phyloP scores from a whole-genome alignment of 495 filamentous ascomycete genomes.

The Tuber calosporum region DNA sequence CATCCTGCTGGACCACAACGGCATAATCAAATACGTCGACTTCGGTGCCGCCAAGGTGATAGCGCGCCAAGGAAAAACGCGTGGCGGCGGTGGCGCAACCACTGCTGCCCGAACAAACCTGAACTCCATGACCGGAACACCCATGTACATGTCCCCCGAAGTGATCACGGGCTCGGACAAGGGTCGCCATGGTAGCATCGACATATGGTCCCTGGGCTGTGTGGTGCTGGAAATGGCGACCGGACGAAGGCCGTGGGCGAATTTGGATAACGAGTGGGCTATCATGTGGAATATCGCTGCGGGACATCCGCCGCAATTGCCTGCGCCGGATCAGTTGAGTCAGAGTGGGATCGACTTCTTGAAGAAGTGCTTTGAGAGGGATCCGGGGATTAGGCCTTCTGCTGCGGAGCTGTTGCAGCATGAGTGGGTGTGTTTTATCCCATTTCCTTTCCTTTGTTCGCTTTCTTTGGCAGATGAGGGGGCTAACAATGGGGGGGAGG shows the following conservation, averaged over 20 bases:
- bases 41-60: conserved; percentile 98
- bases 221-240: conserved; percentile 98
- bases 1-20: conserved; percentile 93
- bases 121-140: conserved; percentile 92
- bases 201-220: conserved; percentile 95
- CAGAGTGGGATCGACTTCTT: conserved; percentile 81
- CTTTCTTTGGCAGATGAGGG: not conserved
- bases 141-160: conserved; percentile 99
- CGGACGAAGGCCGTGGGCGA: conserved; percentile 91
- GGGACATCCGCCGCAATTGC: conserved; percentile 82
- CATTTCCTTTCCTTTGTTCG: not conserved
- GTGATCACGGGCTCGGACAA: conserved; percentile 80
- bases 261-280: conserved; percentile 96
- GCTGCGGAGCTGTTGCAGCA: conserved; percentile 89
- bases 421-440: conserved; percentile 69
- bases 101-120: conserved; percentile 55
- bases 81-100: conserved; percentile 52
- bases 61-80: conserved; percentile 82
- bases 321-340: conserved; percentile 73
- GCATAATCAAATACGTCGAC: conserved; percentile 97
- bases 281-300: conserved; percentile 99
- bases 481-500: conserved; percentile 3
- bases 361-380: conserved; percentile 75
- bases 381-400: conserved; percentile 68
- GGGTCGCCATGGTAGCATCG: conserved; percentile 75